These are phyloP conservation scores for Coemansia sp. DNA, from an alignment of 371 early-diverging fungal genomes.

Conservation along the genomic window DNA sequence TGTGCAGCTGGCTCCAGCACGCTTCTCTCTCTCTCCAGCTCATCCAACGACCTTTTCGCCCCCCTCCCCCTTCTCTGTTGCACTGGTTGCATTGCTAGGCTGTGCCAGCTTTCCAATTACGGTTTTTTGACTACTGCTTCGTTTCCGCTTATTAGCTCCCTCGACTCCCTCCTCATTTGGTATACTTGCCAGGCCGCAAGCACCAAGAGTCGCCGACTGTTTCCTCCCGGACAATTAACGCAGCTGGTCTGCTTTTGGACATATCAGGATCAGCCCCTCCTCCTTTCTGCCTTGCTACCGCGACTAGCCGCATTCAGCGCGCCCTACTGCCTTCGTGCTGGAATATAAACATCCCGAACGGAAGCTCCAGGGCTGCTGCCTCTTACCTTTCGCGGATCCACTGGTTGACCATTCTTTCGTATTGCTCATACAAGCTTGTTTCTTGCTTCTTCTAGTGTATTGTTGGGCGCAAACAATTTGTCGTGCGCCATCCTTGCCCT, in stretches of 20 bases:
- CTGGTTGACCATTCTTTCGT: background rate
- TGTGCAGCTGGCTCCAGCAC: no score
- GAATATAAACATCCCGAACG: background rate
- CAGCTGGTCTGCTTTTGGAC: background rate
- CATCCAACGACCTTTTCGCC: no score
- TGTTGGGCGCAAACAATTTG: background rate
- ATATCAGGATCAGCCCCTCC: conserved; percentile 5
- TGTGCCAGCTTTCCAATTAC: background rate
- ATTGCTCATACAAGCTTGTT: background rate
- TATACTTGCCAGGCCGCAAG: background rate
- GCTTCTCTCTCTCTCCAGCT: no score
- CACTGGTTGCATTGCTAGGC: background rate
- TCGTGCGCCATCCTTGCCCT: background rate
- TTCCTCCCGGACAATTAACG: background rate
- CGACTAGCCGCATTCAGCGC: background rate
- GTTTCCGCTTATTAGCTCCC: background rate
- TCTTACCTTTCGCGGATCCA: background rate
- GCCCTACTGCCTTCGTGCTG: background rate
- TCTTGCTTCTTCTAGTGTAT: no score
- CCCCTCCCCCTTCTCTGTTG: no score
- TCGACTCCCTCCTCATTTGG: background rate
- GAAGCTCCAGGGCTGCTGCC: background rate
- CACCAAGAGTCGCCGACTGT: background rate
- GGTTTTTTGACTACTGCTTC: background rate
- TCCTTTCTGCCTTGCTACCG: background rate